Evolutionary conservation across 2,329 filamentous ascomycete genomes (phyloP).

Genomic region (Massarina eburnea): DNA sequence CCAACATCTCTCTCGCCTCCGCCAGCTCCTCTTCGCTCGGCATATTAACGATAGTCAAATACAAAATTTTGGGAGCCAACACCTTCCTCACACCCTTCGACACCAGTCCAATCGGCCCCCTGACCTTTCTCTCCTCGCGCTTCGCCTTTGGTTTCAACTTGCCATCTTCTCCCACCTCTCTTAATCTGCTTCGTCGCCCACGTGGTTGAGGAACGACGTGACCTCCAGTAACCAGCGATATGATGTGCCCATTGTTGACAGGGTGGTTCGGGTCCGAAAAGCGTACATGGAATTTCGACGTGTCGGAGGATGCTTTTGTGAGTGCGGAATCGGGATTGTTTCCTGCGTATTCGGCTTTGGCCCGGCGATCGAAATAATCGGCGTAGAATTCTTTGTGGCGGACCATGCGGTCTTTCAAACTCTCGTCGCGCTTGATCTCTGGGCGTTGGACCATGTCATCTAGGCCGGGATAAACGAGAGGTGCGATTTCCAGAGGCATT

Average conservation of each 20-base stretch:
- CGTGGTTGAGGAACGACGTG: constrained; percentile 10
- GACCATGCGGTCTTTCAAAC: constrained; percentile 26
- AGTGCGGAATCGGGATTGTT: constrained; percentile 46
- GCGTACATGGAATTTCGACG: constrained; percentile 48
- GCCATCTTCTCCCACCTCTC: constrained; percentile 15
- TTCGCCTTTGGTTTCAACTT: constrained; percentile 15
- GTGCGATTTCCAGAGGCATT: constrained; percentile 44
- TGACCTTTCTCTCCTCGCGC: constrained; percentile 2
- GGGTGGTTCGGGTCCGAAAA: constrained; percentile 57
- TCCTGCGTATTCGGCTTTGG: constrained; percentile 45
- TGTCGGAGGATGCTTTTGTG: constrained; percentile 15
- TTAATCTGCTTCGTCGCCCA: constrained; percentile 1
- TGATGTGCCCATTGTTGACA: constrained; percentile 51
- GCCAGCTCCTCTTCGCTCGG: constrained; percentile 24
- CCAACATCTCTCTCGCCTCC: constrained; percentile 12
- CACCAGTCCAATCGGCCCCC: constrained; percentile 10
- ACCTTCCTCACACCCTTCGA: constrained; percentile 15
- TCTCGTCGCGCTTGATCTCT: constrained; percentile 13
- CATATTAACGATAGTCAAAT: constrained; percentile 29
- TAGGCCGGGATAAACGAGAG: constrained; percentile 43
- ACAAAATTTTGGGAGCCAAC: constrained; percentile 18
- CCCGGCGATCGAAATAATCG: constrained; percentile 54
- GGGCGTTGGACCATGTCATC: constrained; percentile 27
- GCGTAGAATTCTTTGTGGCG: constrained; percentile 47
- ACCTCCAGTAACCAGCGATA: constrained; percentile 45